Percentiles rank a stretch among this genome's conserved stretches.
Evolutionary conservation across 2,329 filamentous ascomycete species (phyloP).

Genomic region (Hymenoscyphus repandus): DNA sequence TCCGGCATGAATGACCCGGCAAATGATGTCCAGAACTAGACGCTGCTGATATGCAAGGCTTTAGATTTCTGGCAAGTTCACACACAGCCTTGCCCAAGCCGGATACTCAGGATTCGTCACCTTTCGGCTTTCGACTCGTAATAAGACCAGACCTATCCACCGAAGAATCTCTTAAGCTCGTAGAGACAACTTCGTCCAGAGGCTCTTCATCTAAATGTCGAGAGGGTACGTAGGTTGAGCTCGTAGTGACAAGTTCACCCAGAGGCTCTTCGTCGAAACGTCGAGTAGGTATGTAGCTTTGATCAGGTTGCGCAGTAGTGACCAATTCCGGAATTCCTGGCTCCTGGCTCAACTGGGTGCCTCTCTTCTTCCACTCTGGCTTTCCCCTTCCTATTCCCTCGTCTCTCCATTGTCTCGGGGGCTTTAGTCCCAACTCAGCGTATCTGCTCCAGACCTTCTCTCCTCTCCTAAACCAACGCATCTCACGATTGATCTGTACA

Average conservation of each 20-base stretch:
- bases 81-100: neutral
- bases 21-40: too few species aligned
- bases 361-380: constrained; percentile 19
- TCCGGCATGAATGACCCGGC: neutral
- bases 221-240: too few species aligned
- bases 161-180: too few species aligned
- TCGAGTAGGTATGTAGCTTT: neutral
- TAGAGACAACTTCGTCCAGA: too few species aligned
- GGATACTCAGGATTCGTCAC: neutral
- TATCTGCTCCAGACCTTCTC: constrained; percentile 53
- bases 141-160: too few species aligned
- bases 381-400: constrained; percentile 30
- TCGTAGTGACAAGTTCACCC: neutral
- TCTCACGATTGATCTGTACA: constrained; percentile 52
- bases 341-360: neutral
- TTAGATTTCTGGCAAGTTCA: too few species aligned
- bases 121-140: too few species aligned
- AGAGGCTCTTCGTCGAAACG: neutral
- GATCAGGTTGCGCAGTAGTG: constrained; percentile 1
- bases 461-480: constrained; percentile 57
- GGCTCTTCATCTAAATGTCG: too few species aligned
- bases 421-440: constrained; percentile 56
- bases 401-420: constrained; percentile 53
- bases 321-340: constrained; percentile 6
- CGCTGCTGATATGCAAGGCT: too few species aligned